These are phyloP conservation scores for Dictyostelium purpureum DNA, from an alignment of 78 protist species.

Conservation along the genomic window DNA sequence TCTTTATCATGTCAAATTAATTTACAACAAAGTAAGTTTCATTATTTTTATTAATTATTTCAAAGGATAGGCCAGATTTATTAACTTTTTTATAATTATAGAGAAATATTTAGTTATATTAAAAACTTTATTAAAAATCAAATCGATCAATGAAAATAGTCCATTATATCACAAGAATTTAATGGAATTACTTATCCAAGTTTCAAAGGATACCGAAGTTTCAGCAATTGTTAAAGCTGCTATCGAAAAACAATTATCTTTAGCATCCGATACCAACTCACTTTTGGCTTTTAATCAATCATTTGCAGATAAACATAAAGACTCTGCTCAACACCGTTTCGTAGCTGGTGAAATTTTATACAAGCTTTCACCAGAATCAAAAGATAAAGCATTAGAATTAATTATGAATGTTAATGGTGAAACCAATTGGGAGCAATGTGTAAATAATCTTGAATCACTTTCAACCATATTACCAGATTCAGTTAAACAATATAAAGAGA, in stretches of 20 bases:
- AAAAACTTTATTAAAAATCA: slow-evolving; percentile 27
- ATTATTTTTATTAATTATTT: not conserved
- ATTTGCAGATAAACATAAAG: not conserved
- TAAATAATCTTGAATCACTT: not conserved
- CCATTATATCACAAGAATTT: slow-evolving; percentile 1
- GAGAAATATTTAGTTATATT: slow-evolving; percentile 15
- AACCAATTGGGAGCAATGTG: slow-evolving; percentile 12
- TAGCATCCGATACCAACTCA: not conserved
- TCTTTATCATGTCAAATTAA: slow-evolving; percentile 28
- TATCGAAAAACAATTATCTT: not conserved
- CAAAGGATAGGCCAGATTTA: not conserved
- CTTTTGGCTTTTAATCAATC: not conserved
- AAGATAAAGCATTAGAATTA: not conserved
- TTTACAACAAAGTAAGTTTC: not conserved
- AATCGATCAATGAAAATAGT: not conserved
- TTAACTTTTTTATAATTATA: not conserved
- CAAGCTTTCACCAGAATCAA: not conserved
- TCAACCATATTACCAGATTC: not conserved
- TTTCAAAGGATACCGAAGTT: not conserved
- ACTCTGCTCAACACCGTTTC: slow-evolving; percentile 23
- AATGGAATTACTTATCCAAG: not conserved
- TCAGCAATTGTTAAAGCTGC: not conserved
- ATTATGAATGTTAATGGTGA: slow-evolving; percentile 16
- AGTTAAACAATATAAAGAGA: not conserved
- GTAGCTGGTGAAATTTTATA: slow-evolving; percentile 5